A percentile compares a stretch with the other conserved stretches of the same genome.
Conservation (phyloP, 2,329 filamentous ascomycete species). For the Fusarium sp. region DNA sequence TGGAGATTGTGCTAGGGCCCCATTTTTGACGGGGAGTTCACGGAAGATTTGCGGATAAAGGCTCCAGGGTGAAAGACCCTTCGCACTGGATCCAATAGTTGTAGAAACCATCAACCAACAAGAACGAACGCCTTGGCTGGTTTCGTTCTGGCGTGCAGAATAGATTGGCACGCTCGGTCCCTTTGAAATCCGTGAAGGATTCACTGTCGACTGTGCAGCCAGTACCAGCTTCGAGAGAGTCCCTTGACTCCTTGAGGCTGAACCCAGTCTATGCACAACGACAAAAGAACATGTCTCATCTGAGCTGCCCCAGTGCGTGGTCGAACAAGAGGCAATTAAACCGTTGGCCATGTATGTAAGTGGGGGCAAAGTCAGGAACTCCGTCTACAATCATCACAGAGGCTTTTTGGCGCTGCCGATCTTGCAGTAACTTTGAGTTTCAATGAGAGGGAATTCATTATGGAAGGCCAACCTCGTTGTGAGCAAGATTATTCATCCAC, state of each 20-base stretch:
- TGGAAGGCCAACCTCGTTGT: background rate
- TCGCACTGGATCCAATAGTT: conserved; percentile 7
- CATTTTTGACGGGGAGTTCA: conserved; percentile 44
- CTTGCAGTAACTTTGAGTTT: background rate
- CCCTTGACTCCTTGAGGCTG: conserved; percentile 24
- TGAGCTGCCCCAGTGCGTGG: conserved; percentile 13
- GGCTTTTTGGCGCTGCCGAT: background rate
- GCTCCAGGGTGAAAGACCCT: conserved; percentile 17
- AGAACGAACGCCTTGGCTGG: conserved; percentile 7
- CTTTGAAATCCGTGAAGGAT: background rate
- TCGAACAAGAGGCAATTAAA: background rate
- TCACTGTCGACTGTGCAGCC: background rate
- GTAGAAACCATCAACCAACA: conserved; percentile 9
- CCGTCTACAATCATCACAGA: background rate
- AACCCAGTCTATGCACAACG: conserved; percentile 13
- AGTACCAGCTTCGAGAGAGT: conserved; percentile 18
- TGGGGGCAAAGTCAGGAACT: conserved; percentile 16
- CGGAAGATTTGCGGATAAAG: conserved; percentile 21
- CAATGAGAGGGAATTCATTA: background rate
- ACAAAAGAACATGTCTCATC: conserved; percentile 20
- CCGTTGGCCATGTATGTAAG: conserved; percentile 16
- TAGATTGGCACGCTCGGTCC: background rate
- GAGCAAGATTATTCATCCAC: background rate
- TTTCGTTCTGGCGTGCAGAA: conserved; percentile 5
- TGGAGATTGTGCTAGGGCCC: conserved; percentile 30